These are phyloP conservation scores for Trifolium fragiferum DNA, from an alignment of 306 rosid species.

Conservation along the genomic window DNA sequence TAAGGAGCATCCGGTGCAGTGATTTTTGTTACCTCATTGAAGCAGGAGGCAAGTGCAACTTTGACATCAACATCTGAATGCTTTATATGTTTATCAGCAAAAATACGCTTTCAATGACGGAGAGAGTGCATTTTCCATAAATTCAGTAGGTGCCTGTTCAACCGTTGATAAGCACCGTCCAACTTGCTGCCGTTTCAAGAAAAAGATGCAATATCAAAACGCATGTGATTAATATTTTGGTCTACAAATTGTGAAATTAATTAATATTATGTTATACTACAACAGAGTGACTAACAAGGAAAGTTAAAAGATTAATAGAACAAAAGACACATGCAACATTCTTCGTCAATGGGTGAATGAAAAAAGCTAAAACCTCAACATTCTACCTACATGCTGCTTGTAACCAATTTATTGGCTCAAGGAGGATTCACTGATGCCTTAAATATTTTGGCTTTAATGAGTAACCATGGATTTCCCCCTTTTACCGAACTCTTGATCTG, in stretches of 20 bases:
- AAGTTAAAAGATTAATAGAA: too few species aligned
- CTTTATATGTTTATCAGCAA: constrained; percentile 58
- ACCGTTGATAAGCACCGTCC: constrained; percentile 65
- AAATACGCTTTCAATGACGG: constrained; percentile 65
- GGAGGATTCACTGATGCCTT: too few species aligned
- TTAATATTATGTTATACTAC: not conserved
- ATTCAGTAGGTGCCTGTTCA: constrained; percentile 71
- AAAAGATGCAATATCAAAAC: constrained; percentile 22
- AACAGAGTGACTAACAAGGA: constrained; percentile 10
- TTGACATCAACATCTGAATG: constrained; percentile 74
- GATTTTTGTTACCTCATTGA: constrained; percentile 87
- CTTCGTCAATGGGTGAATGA: too few species aligned
- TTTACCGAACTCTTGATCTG: too few species aligned
- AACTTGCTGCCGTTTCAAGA: constrained; percentile 54
- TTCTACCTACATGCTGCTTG: too few species aligned
- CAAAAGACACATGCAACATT: too few species aligned
- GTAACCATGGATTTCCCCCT: too few species aligned
- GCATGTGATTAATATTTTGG: constrained; percentile 19
- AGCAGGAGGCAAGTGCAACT: constrained; percentile 87
- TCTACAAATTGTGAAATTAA: not conserved
- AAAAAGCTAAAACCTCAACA: too few species aligned
- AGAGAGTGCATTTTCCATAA: constrained; percentile 73
- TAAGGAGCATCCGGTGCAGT: constrained; percentile 98
- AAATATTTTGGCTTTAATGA: too few species aligned
- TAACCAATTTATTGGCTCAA: too few species aligned